Evolutionary conservation across 1,284 basidiomycete genomes (phyloP), one percentile per base, ranked within the genome.

Genomic region (Leucoagaricus sp.): DNA sequence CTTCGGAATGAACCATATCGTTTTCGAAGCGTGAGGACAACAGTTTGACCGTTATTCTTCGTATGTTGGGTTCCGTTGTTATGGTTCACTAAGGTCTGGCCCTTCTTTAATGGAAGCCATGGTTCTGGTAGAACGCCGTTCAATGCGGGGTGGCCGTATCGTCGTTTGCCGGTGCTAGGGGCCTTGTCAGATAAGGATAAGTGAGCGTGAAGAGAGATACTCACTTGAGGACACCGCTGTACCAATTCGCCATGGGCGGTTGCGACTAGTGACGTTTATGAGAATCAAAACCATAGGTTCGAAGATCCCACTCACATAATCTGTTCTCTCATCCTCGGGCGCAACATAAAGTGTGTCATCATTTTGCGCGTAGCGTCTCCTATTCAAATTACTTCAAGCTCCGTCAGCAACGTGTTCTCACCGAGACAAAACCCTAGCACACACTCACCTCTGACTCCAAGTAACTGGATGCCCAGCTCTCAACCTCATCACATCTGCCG

Each of bases 321-420:
- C 93, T 12, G 94, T 97, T 31, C 89, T 79, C 58, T 91, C 86
- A 67, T 96, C 93, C 65, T 93, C 90, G 0, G 93, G 93, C 3
- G 93, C 96, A 36, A 97, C 93, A 67, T 98, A 98, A 28, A 98
- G 71, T 1, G 93, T 96, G 63, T 97, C 96, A 66, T 97, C 95
- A 67, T 96, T 94, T 66, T 94, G 87, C 0, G 91, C 91, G 67
- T 96, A 96, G 59, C 94, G 78, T 57, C 89, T 81, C 56, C 89
- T 83, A 65, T 89, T 94, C 60, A 96, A 71, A 67, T 94, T 89
- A 61, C 92, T 94, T 33, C 8, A 34, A 52, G 7, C 21, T 49
- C 1, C 21, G 29, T 26, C 21, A 46, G 21, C 17, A 13, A 21
- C 15, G 13, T n/a, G n/a, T n/a, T n/a, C n/a, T 21, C 19, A 25